A percentile compares a stretch with the other conserved stretches of the same genome.
Evolutionary conservation across 176 grass and related monocot species (phyloP).

Genomic region (Avena atlantica): DNA sequence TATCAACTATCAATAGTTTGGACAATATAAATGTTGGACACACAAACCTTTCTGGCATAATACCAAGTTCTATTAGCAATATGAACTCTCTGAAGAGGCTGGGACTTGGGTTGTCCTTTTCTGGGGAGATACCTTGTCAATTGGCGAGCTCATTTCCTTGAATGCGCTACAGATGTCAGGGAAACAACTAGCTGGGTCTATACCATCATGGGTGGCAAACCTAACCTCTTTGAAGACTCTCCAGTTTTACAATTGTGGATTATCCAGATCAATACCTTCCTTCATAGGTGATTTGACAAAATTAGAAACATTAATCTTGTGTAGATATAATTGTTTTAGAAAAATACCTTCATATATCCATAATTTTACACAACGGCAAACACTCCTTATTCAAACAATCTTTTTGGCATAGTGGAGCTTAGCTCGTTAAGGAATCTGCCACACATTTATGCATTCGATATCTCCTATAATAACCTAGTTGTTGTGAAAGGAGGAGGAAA

Average conservation of each 20-base stretch:
- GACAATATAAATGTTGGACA: constrained; percentile 17
- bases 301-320: neutral
- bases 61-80: constrained; percentile 37
- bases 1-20: neutral
- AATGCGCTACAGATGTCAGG: neutral
- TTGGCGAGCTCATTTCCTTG: neutral
- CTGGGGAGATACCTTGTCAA: neutral
- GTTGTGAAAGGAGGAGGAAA: constrained; percentile 39
- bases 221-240: neutral
- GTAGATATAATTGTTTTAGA: no score
- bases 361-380: no score
- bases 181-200: neutral
- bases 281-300: constrained; percentile 32
- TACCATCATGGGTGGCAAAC: constrained; percentile 10
- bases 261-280: constrained; percentile 36
- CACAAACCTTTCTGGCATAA: constrained; percentile 34
- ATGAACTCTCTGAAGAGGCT: constrained; percentile 40
- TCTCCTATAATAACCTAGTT: constrained; percentile 47
- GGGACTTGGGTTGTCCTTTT: neutral
- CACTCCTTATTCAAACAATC: no score
- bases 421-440: no score
- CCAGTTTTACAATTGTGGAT: neutral
- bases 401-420: no score
- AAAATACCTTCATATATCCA: no score
- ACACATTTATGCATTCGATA: constrained; percentile 44